Conservation (phyloP, 192 early-diverging fungal species). For the Glomus cerebriforme region DNA sequence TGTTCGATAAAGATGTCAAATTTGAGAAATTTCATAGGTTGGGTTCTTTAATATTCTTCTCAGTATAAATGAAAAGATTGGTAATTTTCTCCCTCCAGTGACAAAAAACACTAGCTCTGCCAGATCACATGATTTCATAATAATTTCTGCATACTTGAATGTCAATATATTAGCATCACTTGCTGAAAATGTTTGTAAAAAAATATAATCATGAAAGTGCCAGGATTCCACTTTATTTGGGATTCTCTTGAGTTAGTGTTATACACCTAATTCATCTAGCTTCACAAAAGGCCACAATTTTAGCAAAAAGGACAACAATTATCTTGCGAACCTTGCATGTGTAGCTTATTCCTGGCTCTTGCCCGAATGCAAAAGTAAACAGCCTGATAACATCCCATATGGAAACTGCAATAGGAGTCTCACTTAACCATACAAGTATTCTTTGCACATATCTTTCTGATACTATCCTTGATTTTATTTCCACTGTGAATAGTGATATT, state of each 20-base stretch:
- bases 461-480: too few relatives aligned
- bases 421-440: too few relatives aligned
- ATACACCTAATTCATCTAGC: neutral
- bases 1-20: neutral
- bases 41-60: slow-evolving; percentile 15
- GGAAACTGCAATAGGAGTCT: too few relatives aligned
- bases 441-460: too few relatives aligned
- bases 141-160: neutral
- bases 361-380: too few relatives aligned
- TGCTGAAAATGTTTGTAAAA: neutral
- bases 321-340: slow-evolving; percentile 7
- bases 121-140: neutral
- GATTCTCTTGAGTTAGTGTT: neutral
- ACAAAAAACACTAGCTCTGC: neutral
- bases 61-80: slow-evolving; percentile 4
- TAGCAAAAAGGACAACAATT: neutral
- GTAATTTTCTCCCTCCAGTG: neutral
- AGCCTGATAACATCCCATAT: too few relatives aligned
- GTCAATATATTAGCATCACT: neutral
- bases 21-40: neutral
- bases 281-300: neutral
- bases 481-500: too few relatives aligned
- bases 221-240: neutral
- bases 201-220: neutral
- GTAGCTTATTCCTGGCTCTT: neutral